Evolutionary conservation across 1,284 basidiomycete genomes (phyloP), one percentile per base, ranked within the genome.

Genomic region (Ceratobasidium sp.): DNA sequence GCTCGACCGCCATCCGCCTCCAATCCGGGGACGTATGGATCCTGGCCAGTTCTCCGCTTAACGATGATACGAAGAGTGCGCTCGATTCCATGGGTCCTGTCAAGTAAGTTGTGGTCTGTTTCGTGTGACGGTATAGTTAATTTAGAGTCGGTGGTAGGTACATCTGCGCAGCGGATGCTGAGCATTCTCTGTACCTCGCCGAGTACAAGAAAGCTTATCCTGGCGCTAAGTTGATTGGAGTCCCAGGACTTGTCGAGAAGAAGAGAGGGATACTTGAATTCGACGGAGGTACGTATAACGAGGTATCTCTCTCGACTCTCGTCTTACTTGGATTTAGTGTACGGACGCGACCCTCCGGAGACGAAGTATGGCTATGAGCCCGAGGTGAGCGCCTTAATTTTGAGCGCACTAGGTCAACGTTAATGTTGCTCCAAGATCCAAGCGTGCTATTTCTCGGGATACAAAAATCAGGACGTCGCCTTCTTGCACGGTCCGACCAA

Each of bases 401-500:
- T n/a, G n/a, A n/a, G 79, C n/a, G n/a, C n/a, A n/a, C n/a, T n/a
- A n/a, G n/a, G n/a, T n/a, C n/a, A n/a, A n/a, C n/a, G n/a, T n/a
- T n/a, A n/a, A n/a, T n/a, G n/a, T n/a, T n/a, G n/a, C n/a, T n/a
- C n/a, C n/a, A 75, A 89, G 91, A 89, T 93, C 63, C 85, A 90
- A 77, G 84, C 89, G 72, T 90, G 90, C 80, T 94, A 92, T 81
- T 96, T 97, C 80, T 87, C 93, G 15, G 93, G 94, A 0, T 91
- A 93, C 82, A 85, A 85, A 78, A 97, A 96, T 81, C 91, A 95
- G 81, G 97, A 98, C 77, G 89, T 98, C 19, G 94, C 94, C 0
- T 98, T 97, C 82, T 88, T 93, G 76, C 97, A 99, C 81, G 84
- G 86, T 15, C 87, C 90, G 0, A 92, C 90, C 17, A 93, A 91